Evolutionary conservation across 2,329 filamentous ascomycete species (phyloP).

Genomic region (Colletotrichum sublineola): DNA sequence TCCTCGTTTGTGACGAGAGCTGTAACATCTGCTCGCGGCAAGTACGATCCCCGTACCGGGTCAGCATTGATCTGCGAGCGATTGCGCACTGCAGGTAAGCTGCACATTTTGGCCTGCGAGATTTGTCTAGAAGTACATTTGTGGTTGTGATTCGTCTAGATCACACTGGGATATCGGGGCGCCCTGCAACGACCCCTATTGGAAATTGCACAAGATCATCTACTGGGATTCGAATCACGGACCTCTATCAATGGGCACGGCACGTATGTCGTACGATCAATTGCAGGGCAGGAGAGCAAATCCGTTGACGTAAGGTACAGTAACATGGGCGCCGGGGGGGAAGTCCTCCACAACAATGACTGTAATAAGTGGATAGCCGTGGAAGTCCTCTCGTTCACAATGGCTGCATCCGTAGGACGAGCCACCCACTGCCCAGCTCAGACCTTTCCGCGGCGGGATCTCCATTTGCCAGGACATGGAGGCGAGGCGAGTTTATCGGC

Average conservation of each 20-base stretch:
- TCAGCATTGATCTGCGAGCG: neutral
- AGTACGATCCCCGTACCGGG: neutral
- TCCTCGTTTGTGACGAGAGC: constrained; percentile 23
- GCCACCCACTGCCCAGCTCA: constrained; percentile 2
- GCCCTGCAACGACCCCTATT: neutral
- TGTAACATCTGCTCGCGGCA: neutral
- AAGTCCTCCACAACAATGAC: neutral
- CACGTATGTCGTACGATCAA: constrained; percentile 14
- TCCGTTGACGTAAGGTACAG: neutral
- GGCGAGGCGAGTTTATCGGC: neutral
- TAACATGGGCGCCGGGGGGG: neutral
- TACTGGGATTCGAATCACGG: neutral
- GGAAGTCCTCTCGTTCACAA: neutral
- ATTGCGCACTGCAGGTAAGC: neutral
- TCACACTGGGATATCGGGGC: neutral
- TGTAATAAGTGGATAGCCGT: constrained; percentile 5
- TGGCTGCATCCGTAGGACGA: constrained; percentile 26
- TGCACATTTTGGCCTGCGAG: neutral
- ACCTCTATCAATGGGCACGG: neutral
- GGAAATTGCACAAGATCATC: constrained; percentile 9
- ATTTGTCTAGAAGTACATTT: neutral
- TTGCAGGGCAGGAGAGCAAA: constrained; percentile 12
- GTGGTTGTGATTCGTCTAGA: neutral
- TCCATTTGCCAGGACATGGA: neutral
- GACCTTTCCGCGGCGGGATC: constrained; percentile 13